These are phyloP conservation scores for Kalmusia sp. DNA, from an alignment of 2,329 filamentous ascomycete genomes.

Conservation along the genomic window DNA sequence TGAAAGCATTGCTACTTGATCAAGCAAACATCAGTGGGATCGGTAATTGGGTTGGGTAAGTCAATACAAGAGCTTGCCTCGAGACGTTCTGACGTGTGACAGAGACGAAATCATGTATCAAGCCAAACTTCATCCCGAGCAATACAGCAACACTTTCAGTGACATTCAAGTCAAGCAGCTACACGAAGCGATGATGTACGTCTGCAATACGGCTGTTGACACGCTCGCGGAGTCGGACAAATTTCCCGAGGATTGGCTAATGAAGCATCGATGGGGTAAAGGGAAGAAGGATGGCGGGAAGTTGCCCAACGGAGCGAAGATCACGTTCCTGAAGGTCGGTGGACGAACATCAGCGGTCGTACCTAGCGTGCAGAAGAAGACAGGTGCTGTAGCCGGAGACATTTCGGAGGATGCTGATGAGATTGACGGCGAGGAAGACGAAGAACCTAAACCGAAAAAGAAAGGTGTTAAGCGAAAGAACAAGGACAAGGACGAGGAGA, in stretches of 20 bases:
- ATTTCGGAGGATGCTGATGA: slow-evolving; percentile 45
- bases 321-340: slow-evolving; percentile 87
- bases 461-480: slow-evolving; percentile 46
- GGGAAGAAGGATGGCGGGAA: slow-evolving; percentile 74
- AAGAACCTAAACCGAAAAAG: slow-evolving; percentile 33
- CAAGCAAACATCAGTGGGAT: slow-evolving; percentile 90
- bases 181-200: slow-evolving; percentile 75
- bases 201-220: slow-evolving; percentile 82
- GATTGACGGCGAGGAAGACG: slow-evolving; percentile 27
- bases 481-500: slow-evolving; percentile 30
- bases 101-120: slow-evolving; percentile 90
- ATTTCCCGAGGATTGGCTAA: slow-evolving; percentile 86
- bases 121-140: slow-evolving; percentile 87
- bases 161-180: slow-evolving; percentile 75
- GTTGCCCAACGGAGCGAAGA: slow-evolving; percentile 83
- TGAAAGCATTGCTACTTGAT: slow-evolving; percentile 88
- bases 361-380: slow-evolving; percentile 86
- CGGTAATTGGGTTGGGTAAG: slow-evolving; percentile 90
- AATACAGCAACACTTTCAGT: slow-evolving; percentile 84
- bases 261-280: slow-evolving; percentile 88
- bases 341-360: slow-evolving; percentile 91
- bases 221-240: slow-evolving; percentile 80
- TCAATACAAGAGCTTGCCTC: slow-evolving; percentile 1
- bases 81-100: slow-evolving; percentile 13
- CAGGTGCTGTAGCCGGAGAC: slow-evolving; percentile 64